These are phyloP conservation scores for Strobilomyces echinocephalus DNA, from an alignment of 768 basidiomycete genomes.

Conservation along the genomic window DNA sequence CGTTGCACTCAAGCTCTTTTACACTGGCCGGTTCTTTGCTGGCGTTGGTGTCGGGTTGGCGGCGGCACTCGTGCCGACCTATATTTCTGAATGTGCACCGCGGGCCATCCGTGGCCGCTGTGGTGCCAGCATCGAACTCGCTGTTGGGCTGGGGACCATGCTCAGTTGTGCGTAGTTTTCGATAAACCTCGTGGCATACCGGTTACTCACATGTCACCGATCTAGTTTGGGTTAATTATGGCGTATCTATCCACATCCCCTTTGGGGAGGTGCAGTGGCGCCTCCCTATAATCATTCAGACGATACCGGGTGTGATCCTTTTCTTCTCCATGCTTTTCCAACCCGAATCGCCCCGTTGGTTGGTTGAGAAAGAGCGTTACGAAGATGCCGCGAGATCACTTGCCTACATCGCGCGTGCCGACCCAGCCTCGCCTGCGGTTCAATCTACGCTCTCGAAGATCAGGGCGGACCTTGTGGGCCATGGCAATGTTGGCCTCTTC, in stretches of 20 bases:
- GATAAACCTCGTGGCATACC: neutral
- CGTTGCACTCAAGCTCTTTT: conserved; percentile 22
- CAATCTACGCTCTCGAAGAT: conserved; percentile 33
- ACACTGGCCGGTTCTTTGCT: too few relatives aligned
- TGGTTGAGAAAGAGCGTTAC: conserved; percentile 30
- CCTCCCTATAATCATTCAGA: conserved; percentile 33
- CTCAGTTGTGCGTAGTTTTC: conserved; percentile 27
- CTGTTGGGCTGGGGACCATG: conserved; percentile 34
- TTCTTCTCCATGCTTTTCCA: conserved; percentile 34
- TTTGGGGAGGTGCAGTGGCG: conserved; percentile 34
- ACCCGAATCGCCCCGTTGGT: conserved; percentile 34
- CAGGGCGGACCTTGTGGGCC: conserved; percentile 30
- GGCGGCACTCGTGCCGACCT: conserved; percentile 33
- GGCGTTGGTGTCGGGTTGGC: conserved; percentile 45
- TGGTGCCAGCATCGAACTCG: conserved; percentile 30
- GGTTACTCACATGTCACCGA: neutral
- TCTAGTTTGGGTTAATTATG: conserved; percentile 37
- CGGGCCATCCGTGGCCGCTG: conserved; percentile 36
- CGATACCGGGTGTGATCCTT: conserved; percentile 39
- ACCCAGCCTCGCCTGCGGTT: conserved; percentile 26
- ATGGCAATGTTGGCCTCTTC: conserved; percentile 19
- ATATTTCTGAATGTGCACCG: conserved; percentile 37
- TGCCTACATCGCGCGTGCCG: conserved; percentile 25
- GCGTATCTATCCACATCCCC: conserved; percentile 24
- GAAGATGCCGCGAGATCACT: conserved; percentile 33